A percentile compares a stretch with the other conserved stretches of the same genome.
Evolutionary conservation across 352 stramenopile genomes (phyloP).

Genomic region (Globisporangium parvum): DNA sequence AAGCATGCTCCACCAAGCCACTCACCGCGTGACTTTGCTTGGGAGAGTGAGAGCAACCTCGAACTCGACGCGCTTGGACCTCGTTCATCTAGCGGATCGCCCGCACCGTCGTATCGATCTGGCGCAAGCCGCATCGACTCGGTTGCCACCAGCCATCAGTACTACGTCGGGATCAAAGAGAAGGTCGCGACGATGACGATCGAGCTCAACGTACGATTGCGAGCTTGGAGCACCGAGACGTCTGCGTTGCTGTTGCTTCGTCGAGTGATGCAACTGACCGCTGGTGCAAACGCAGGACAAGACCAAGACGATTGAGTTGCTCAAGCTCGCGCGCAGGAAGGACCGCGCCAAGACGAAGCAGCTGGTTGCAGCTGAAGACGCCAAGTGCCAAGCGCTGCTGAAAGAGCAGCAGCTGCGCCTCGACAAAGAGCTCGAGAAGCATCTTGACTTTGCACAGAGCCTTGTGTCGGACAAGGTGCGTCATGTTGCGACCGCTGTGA

Average conservation of each 20-base stretch:
- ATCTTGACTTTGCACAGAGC: slow-evolving; percentile 76
- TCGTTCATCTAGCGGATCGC: slow-evolving; percentile 10
- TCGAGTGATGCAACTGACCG: no score
- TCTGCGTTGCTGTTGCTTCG: not conserved
- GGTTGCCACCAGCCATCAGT: slow-evolving; percentile 46
- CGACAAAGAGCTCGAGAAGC: slow-evolving; percentile 74
- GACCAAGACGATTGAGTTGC: slow-evolving; percentile 77
- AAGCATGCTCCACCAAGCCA: slow-evolving; percentile 5
- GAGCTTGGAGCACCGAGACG: not conserved
- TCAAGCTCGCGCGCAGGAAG: slow-evolving; percentile 72
- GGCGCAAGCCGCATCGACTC: slow-evolving; percentile 17
- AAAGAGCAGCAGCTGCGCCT: slow-evolving; percentile 51
- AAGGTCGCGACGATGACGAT: slow-evolving; percentile 75
- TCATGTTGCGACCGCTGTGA: not conserved
- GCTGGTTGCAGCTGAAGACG: slow-evolving; percentile 37
- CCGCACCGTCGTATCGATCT: slow-evolving; percentile 29
- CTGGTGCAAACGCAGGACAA: slow-evolving; percentile 52
- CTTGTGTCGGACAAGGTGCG: slow-evolving; percentile 68
- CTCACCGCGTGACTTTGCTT: slow-evolving; percentile 24
- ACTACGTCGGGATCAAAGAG: slow-evolving; percentile 70
- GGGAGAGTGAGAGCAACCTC: slow-evolving; percentile 19
- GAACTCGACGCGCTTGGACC: not conserved
- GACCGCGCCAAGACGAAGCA: slow-evolving; percentile 64
- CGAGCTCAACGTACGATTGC: slow-evolving; percentile 54
- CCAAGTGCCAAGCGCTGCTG: slow-evolving; percentile 41